Evolutionary conservation across 805 yeast genomes (phyloP), one percentile per base, ranked within the genome.

Genomic region (Saccharomycopsis sp.): DNA sequence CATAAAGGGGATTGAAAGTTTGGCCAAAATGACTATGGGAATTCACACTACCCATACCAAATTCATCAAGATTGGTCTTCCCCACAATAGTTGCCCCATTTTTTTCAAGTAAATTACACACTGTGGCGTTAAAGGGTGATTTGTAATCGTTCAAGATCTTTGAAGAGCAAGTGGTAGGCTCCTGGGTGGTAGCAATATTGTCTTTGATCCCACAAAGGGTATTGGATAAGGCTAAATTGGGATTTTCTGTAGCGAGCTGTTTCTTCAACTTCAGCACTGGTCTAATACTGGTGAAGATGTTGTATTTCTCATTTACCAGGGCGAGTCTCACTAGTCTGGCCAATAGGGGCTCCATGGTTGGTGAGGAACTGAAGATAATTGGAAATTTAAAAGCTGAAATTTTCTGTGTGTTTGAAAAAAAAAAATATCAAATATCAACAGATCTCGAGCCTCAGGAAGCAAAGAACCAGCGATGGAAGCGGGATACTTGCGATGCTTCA

Each of bases 41-140:
- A 12, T 75, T 79, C 1, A 77, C 69, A 10, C 84, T 77, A 9
- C 98, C 99, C 98, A 92, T 92, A 2, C 95, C 99, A 63, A 92
- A 92, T 61, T 92, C 96, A 61, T 92, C 99, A 73, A 92, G 65
- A 51, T 89, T 92, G 2, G 94, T 71, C 57, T 89, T 92, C 0
- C 96, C 98, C 4, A 76, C 53, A 1, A 61, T 49, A 0, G 53
- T 47, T 13, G 72, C 69, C 0, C 87, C 85, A 2, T 66, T 63
- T 0, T 60, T 51, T 6, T 67, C 57, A n/a, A 92, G 57, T 3
- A 75, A 61, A 2, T 57, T 49, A 0, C 74, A 74, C 2, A 79
- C 82, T 0, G 96, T 84, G 10, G 96, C 82, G 46, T 82, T 76
- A 54, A 70, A 88, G 1, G 97, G 97, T 18, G 94, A 76, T 2